Evolutionary conservation across 129 eudicot genomes (phyloP).

Genomic region (Artemisia argyi): DNA sequence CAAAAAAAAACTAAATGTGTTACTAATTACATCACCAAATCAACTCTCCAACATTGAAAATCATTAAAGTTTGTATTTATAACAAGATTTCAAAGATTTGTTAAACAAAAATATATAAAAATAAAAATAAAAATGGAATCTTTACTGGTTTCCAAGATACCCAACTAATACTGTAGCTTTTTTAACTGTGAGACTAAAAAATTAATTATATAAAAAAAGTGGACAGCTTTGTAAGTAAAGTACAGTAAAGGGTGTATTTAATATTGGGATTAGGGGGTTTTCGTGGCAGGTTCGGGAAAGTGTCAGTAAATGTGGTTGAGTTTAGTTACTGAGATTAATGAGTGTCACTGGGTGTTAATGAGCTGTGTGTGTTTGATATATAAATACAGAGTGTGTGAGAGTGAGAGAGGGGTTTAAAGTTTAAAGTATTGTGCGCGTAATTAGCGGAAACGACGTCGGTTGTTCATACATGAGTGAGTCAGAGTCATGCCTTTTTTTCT

Average conservation of each 20-base stretch:
- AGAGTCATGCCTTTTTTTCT: too few species aligned
- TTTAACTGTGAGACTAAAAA: conserved; percentile 1
- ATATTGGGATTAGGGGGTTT: conserved; percentile 6
- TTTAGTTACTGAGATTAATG: conserved; percentile 3
- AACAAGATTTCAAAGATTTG: conserved; percentile 25
- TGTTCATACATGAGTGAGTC: conserved; percentile 10
- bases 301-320: too few species aligned
- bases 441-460: conserved; percentile 43
- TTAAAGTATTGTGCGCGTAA: conserved; percentile 17
- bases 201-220: neutral
- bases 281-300: conserved; percentile 30
- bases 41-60: too few species aligned
- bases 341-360: neutral
- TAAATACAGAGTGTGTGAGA: conserved; percentile 14
- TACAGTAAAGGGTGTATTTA: conserved; percentile 14
- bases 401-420: conserved; percentile 15
- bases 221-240: conserved; percentile 23
- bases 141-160: conserved; percentile 40
- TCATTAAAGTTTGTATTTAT: conserved; percentile 11
- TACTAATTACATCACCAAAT: neutral
- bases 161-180: conserved; percentile 18
- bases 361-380: neutral
- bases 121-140: conserved; percentile 16
- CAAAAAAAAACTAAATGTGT: neutral
- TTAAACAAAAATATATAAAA: neutral